Base-by-base conservation (phyloP, 2,329 filamentous ascomycete species). In the Dryadomyces quercivorus region DNA sequence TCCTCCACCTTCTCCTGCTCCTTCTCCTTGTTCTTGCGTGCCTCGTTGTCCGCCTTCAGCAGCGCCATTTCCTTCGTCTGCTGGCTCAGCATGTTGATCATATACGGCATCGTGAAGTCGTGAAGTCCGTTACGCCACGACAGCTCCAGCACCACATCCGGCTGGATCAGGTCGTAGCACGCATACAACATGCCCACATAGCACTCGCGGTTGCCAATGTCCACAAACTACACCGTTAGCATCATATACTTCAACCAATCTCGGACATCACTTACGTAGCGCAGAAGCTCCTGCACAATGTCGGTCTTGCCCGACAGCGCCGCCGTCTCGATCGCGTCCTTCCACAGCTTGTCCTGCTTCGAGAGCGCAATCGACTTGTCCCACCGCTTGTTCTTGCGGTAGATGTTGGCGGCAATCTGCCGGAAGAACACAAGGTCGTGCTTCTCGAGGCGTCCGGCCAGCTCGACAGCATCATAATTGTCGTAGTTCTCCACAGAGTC, bases 371-470 rank as follows among this genome's bases (percentile, higher is more conserved):
- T 98, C 4, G 91, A 96, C 75, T 97, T 97, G 75, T 97, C 92
- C 94, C 94, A 98, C 60, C 93, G 83, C 85, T 97, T 97, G 78
- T 95, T 97, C 81, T 97, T 98, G 69, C 94, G 90, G 76, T 97
- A 98, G 70, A 98, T 98, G 72, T 80, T 95, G 61, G 94, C 90
- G 5, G 93, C 93, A 65, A 98, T 95, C 72, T 98, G 93, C 66
- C 93, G 86, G 86, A 98, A 98, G 79, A 98, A 98, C 60, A 98
- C 91, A 50, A 98, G 75, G 55, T 98, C 93, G 66, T 98, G 94
- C 75, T 93, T 93, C 80, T 98, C 94, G 12, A 98, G 78, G 55
- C 93, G 87, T 67, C 87, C 81, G 2, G 93, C 94, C 57, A 98
- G 81, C 26, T 94, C 91, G 49, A 95, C 88, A 2, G 92, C 86